Base-by-base conservation (phyloP, 257 asterid genomes). In the Rehmannia glutinosa region DNA sequence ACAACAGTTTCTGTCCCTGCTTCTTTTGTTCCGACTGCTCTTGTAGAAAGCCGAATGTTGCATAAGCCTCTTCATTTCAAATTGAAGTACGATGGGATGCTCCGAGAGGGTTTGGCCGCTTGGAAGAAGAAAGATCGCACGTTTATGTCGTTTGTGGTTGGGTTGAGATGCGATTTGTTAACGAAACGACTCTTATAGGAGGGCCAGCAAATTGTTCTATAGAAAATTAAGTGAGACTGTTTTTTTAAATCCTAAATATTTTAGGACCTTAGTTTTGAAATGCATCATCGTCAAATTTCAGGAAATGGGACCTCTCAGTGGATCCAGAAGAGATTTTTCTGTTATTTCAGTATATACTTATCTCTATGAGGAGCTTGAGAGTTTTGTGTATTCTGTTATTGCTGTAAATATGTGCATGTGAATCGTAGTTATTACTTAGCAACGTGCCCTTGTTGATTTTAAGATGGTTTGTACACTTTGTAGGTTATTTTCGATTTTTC, bases 1-100 rank as follows among this genome's bases (percentile, higher is more conserved):
- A 78, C 79, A 0, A 42, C 83, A 0, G 64, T 81, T 1, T 72
- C 83, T 10, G 86, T 81, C 3, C 86, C 86, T 4, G 83, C 81
- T 6, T 73, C 83, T 2, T 81, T 81, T 27, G 83, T 78, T 8
- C 83, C 86, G 0, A 78, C 77, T 0, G 81, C 82, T 13, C n/a
- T 81, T 33, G 21, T 72, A 28, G 83, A 81, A 73, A 78, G 81
- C 66, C 81, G 66, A 21, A 50, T 64, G 8, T 8, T 72, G 62
- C 81, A 56, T 16, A 81, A 78, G 80, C 83, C 86, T 0, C 79
- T 75, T 0, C 77, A 42, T 6, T 81, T 81, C 75, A 81, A 78
- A 42, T 16, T 81, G 62, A 81, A 78, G 83, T 81, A 78, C 47
- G 86, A 81, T 21, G 81, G 86, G 51, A 81, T 81, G 81, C 71